These are phyloP conservation scores for Amanita exitialis DNA, from an alignment of 768 basidiomycete genomes.

Conservation along the genomic window DNA sequence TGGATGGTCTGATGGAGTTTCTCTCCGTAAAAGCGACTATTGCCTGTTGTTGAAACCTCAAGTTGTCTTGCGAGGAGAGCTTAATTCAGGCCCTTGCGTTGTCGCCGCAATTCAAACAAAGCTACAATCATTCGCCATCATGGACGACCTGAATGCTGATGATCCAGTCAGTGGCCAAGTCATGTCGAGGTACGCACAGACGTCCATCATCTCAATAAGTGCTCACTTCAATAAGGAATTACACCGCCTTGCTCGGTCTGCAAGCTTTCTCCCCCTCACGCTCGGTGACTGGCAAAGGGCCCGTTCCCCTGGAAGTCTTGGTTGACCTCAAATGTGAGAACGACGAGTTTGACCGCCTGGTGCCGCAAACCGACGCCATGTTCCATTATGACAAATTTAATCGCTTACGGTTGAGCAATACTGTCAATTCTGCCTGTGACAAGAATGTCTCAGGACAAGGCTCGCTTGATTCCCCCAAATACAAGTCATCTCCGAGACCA, in stretches of 20 bases:
- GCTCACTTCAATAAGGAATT: slow-evolving; percentile 42
- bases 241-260: slow-evolving; percentile 66
- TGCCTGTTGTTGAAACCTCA: slow-evolving; percentile 89
- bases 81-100: slow-evolving; percentile 43
- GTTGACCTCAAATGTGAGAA: slow-evolving; percentile 81
- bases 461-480: slow-evolving; percentile 8
- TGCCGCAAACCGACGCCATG: slow-evolving; percentile 79
- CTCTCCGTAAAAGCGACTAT: slow-evolving; percentile 62
- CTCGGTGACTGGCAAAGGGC: slow-evolving; percentile 31
- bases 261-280: slow-evolving; percentile 78
- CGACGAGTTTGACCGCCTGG: slow-evolving; percentile 76
- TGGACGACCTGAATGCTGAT: slow-evolving; percentile 68
- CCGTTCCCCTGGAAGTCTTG: slow-evolving; percentile 84
- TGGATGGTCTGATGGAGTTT: slow-evolving; percentile 67
- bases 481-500: slow-evolving; percentile 23
- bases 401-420: slow-evolving; percentile 72
- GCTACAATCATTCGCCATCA: slow-evolving; percentile 67
- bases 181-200: slow-evolving; percentile 61
- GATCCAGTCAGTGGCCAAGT: slow-evolving; percentile 82
- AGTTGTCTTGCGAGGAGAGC: slow-evolving; percentile 64
- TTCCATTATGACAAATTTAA: slow-evolving; percentile 95
- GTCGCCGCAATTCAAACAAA: slow-evolving; percentile 77
- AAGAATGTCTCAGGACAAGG: slow-evolving; percentile 27
- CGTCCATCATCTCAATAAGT: not conserved
- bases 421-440: slow-evolving; percentile 43